Evolutionary conservation across 257 asterid genomes (phyloP), one percentile per base, ranked within the genome.

Genomic region (Solanum ahanhuiri): DNA sequence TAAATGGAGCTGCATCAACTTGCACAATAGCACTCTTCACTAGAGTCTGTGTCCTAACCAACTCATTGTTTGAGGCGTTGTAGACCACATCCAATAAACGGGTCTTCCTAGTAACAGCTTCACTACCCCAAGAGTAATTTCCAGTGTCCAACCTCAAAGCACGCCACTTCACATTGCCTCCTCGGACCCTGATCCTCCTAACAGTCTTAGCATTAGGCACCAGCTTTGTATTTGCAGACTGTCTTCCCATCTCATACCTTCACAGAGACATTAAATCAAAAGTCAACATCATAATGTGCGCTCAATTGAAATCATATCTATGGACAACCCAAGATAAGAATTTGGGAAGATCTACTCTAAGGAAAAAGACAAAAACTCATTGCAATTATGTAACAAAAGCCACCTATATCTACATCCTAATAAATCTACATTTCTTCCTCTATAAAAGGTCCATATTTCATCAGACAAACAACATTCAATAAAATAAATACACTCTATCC

Each of bases 171-270:
- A 90, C 90, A 86, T 90, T 90, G 28, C 92, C 92, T 77, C 90
- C 92, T 9, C 92, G 77, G 60, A 90, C 92, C 85, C 93, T 86
- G 33, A 91, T 87, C 81, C 92, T 88, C 5, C 92, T 88, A 28
- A 91, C 92, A 2, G 93, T 91, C 87, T 91, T 91, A 89, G 88
- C 85, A 75, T 91, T 91, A 25, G 91, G 87, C 83, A 41, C 83
- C 87, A 90, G 51, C 87, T 91, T 91, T 0, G 93, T 91, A 66
- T 86, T 91, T 43, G 92, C 92, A 2, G 93, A 87, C 41, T 91
- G 93, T 33, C 92, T 86, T 63, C 93, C 93, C 9, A 91, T 87
- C 90, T 91, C 93, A 66, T 90, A 91, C 92, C 93, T 91, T 54
- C 75, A 39, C 35, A 35, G 9, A 12, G 51, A 54, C 85, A 20